Base-by-base conservation (phyloP, 345 rosid species). In the Anastatica hierochuntica region DNA sequence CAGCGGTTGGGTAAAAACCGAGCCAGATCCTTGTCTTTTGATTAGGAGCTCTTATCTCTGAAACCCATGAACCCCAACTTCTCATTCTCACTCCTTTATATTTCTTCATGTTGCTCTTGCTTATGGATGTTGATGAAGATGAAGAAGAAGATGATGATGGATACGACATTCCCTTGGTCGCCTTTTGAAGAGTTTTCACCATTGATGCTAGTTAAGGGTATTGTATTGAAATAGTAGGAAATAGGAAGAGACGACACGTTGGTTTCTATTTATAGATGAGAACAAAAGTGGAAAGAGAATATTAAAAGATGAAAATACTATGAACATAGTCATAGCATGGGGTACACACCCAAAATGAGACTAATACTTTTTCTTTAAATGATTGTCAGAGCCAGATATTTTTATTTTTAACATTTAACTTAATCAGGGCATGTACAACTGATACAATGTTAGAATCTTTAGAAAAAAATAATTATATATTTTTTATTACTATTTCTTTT, bases 21-120 rank as follows among this genome's bases (percentile, higher is more conserved):
- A 92, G 69, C 98, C 98, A 92, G 51, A 92, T 88, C 60, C 98
- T 78, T 39, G 96, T 81, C 45, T 92, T 92, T 43, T 88, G 95
- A 60, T 88, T 92, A 14, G 98, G 98, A 33, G 98, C 94, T 54
- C 98, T 79, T 37, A 92, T 92, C 69, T 92, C 98, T 8, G 98
- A 84, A 2, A 92, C 98, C 96, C 96, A 92, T 0, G 98, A 92
- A 1, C 98, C 96, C 98, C 98, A 92, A 29, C 88, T 90, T 45
- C 98, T 87, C 98, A 87, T 90, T 66, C 98, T 79, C 26, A 87
- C 98, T 40, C 96, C 98, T 68, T 79, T 92, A 71, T 71, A 92
- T 77, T 83, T 92, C 83, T 71, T 90, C 50, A 66, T 79, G 66
- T 49, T 49, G 30, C 7, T 43, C 54, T 58, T 47, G 67, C 43